Percentiles rank a stretch among this genome's conserved stretches.
phyloP scores from a whole-genome alignment of 768 basidiomycete species.

The Hygrophoropsis aurantiaca region DNA sequence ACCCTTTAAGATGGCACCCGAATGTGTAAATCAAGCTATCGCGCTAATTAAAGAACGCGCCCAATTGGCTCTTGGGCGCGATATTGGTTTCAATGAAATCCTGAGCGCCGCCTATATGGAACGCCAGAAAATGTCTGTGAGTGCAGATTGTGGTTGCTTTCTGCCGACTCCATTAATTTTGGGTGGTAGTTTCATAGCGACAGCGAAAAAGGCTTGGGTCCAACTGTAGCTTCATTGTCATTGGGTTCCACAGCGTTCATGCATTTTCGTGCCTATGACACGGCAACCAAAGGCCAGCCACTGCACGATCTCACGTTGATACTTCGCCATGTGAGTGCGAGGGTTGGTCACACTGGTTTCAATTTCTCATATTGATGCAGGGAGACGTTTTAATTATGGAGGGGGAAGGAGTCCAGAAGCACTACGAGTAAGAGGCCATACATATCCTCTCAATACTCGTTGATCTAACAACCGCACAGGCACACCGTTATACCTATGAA shows the following conservation, averaged over 20 bases:
- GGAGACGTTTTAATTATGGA: constrained; percentile 82
- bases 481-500: constrained; percentile 75
- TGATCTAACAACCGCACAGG: constrained; percentile 36
- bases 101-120: constrained; percentile 85
- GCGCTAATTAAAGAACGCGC: constrained; percentile 59
- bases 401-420: constrained; percentile 61
- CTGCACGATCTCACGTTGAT: constrained; percentile 48
- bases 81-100: constrained; percentile 68
- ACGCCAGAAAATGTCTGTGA: constrained; percentile 78
- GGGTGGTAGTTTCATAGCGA: constrained; percentile 72
- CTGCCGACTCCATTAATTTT: constrained; percentile 6
- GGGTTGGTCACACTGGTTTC: neutral
- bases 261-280: constrained; percentile 62
- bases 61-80: constrained; percentile 38
- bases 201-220: constrained; percentile 70
- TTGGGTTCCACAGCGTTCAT: constrained; percentile 76
- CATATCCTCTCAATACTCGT: too few relatives aligned
- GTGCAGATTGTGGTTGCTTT: constrained; percentile 15
- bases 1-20: constrained; percentile 57
- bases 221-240: constrained; percentile 72
- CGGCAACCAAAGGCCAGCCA: constrained; percentile 32
- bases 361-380: constrained; percentile 33
- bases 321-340: constrained; percentile 59
- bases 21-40: constrained; percentile 58
- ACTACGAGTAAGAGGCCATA: constrained; percentile 58